Evolutionary conservation across 179 eudicot genomes (phyloP).

Genomic region (Silene coronaria): DNA sequence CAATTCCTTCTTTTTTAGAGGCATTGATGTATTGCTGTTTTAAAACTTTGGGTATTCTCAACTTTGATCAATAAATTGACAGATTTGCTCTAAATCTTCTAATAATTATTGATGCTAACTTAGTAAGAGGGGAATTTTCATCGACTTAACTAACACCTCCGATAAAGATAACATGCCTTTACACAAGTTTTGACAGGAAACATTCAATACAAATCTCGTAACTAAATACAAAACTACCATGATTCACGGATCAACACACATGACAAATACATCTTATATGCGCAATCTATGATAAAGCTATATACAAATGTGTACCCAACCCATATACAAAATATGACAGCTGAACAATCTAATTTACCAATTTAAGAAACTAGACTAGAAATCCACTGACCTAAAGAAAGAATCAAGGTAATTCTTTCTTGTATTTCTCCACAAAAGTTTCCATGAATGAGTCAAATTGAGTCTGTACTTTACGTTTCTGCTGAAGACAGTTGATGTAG

Average conservation of each 20-base stretch:
- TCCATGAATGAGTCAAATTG: slow-evolving; percentile 8
- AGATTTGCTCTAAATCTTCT: no score
- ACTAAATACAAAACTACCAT: neutral
- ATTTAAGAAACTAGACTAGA: no score
- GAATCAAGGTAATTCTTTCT: neutral
- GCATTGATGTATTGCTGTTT: no score
- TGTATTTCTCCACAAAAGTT: neutral
- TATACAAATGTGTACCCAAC: neutral
- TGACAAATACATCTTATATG: neutral
- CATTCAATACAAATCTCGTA: neutral
- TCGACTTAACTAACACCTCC: no score
- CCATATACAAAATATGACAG: neutral
- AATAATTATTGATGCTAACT: no score
- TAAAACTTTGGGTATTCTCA: no score
- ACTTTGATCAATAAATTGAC: no score
- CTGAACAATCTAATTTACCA: neutral
- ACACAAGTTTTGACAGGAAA: neutral
- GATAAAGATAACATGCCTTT: no score
- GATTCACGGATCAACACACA: neutral
- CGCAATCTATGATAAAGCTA: neutral
- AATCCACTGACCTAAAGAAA: neutral
- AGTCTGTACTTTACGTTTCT: slow-evolving; percentile 4
- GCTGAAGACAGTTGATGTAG: slow-evolving; percentile 6
- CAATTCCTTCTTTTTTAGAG: no score
- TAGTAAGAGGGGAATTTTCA: no score